Evolutionary conservation across 2,329 filamentous ascomycete genomes (phyloP), one percentile per base, ranked within the genome.

Genomic region (Helotiales sp.): DNA sequence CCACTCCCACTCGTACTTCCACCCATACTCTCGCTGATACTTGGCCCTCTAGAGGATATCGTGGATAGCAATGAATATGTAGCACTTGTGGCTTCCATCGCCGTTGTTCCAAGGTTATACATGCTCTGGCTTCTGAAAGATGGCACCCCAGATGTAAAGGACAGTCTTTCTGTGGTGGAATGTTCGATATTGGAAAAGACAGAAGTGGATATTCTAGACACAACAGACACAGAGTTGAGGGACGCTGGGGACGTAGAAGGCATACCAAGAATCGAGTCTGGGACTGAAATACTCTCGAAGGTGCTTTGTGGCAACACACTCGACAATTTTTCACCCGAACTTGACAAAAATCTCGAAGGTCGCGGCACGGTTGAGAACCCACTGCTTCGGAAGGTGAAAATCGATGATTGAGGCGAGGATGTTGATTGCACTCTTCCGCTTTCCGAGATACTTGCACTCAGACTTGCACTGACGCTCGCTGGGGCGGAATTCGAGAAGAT

Each of bases 161-260:
- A 5, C 50, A 5, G 28, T 17, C 11, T 30, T 54, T 54, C 24
- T 22, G 17, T 30, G 17, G 24, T 54, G n/a, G n/a, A n/a, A n/a
- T n/a, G n/a, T 24, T n/a, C 30, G 10, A 32, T 37, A 37, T 22
- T 24, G 55, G 32, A 20, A 37, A 40, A 37, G 30, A 24, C 55
- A 24, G 55, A 58, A n/a, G n/a, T n/a, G 32, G 30, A 58, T 58
- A 37, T 43, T 40, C 55, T 32, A 43, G 34, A 37, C 15, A 37
- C n/a, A 58, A 37, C 8, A 15, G 32, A 58, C 40, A 32, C 40
- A 11, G 55, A 40, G 6, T 20, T 3, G 6, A 37, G 43, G 20
- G 24, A 15, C 30, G 55, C n/a, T 6, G 17, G 22, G 17, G 55
- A 17, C 24, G 17, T n/a, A n/a, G 3, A 47, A 6, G 43, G 22